Conservation (phyloP, 805 yeast genomes). For the Candida hungchunana region DNA sequence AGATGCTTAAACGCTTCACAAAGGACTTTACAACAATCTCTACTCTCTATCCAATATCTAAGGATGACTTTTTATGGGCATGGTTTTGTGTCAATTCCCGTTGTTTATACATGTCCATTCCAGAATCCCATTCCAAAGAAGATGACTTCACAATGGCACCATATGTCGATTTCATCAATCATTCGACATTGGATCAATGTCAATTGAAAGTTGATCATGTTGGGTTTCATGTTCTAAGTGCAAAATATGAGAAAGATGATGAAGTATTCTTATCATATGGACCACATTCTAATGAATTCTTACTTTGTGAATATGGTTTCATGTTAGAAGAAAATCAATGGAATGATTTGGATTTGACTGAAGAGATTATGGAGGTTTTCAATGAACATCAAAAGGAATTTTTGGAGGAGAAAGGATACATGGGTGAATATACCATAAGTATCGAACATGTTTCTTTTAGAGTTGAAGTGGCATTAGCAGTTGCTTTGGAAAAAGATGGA, state of each 20-base stretch:
- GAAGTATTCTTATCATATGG: conserved; percentile 81
- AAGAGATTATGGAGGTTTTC: conserved; percentile 35
- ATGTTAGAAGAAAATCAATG: conserved; percentile 51
- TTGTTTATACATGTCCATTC: conserved; percentile 74
- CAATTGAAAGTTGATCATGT: conserved; percentile 38
- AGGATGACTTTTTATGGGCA: conserved; percentile 47
- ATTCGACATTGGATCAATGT: conserved; percentile 48
- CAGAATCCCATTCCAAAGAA: conserved; percentile 43
- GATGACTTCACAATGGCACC: conserved; percentile 92
- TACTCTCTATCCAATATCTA: neutral
- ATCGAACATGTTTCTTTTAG: conserved; percentile 58
- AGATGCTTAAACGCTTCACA: conserved; percentile 40
- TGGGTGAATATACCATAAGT: conserved; percentile 69
- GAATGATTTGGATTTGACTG: conserved; percentile 66
- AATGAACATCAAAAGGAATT: conserved; percentile 37
- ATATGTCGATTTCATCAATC: conserved; percentile 83
- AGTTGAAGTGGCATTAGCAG: conserved; percentile 70
- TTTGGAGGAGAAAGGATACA: conserved; percentile 52
- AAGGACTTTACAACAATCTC: conserved; percentile 37
- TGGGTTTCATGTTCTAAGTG: conserved; percentile 52
- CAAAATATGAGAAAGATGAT: conserved; percentile 34
- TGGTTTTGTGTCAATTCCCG: conserved; percentile 92
- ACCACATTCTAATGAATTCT: conserved; percentile 78
- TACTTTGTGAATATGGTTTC: conserved; percentile 88
- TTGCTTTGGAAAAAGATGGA: conserved; percentile 34